Conservation (phyloP, 371 early-diverging fungal genomes). For the Mortierella sp. region DNA sequence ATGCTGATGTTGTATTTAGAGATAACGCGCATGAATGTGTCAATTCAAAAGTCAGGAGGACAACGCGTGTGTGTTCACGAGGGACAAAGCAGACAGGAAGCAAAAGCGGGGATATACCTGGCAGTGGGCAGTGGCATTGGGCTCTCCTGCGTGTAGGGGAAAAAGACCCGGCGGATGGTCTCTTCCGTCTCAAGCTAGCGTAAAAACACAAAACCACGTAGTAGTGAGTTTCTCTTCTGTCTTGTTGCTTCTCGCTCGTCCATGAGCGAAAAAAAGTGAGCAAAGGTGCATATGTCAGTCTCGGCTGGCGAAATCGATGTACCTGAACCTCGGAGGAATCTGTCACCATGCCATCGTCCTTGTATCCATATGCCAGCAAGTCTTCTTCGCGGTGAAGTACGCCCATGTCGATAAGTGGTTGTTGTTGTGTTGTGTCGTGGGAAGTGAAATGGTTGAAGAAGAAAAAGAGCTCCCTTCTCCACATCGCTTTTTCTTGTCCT, state of each 20-base stretch:
- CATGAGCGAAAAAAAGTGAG: conserved; percentile 48
- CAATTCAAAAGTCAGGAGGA: not conserved
- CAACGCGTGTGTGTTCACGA: not conserved
- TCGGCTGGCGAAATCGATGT: conserved; percentile 9
- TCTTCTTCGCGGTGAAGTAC: conserved; percentile 37
- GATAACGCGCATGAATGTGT: not conserved
- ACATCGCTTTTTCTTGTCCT: not conserved
- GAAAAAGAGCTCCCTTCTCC: not conserved
- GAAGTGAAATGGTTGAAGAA: not conserved
- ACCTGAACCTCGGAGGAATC: conserved; percentile 71
- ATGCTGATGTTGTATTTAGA: conserved; percentile 55
- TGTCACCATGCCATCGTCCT: conserved; percentile 65
- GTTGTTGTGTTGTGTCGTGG: not conserved
- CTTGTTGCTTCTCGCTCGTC: conserved; percentile 25
- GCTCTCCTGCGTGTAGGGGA: conserved; percentile 40
- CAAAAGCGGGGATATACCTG: conserved; percentile 15
- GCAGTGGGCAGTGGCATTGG: conserved; percentile 43
- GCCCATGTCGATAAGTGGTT: conserved; percentile 32
- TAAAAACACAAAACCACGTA: conserved; percentile 38
- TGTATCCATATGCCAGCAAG: conserved; percentile 39
- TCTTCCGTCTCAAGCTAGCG: conserved; percentile 30
- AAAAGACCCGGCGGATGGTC: conserved; percentile 33
- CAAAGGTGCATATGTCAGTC: conserved; percentile 32
- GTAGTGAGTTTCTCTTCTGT: too few species aligned
- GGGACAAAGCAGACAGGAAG: not conserved